phyloP scores from a whole-genome alignment of 2,329 filamentous ascomycete genomes.

The Pyrenophora teres region DNA sequence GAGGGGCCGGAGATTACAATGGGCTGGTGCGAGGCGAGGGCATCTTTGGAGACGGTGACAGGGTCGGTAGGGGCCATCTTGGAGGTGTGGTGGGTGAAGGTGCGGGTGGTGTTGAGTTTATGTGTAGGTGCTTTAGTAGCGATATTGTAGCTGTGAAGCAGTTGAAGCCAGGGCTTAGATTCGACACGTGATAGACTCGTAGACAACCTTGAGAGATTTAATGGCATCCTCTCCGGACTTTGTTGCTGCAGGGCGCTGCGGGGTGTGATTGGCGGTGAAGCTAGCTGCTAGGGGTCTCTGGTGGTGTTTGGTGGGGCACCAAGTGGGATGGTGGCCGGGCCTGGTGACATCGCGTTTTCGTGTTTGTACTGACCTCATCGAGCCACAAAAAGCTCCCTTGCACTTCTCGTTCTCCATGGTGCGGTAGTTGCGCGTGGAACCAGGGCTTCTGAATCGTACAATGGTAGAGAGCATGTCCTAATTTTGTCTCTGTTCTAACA shows the following conservation, averaged over 20 bases:
- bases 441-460: too few relatives aligned
- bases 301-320: constrained; percentile 30
- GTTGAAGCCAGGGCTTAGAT: too few relatives aligned
- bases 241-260: constrained; percentile 10
- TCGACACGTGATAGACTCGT: constrained; percentile 10
- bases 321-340: constrained; percentile 26
- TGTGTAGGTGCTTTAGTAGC: constrained; percentile 2
- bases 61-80: constrained; percentile 33
- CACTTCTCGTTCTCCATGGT: constrained; percentile 6
- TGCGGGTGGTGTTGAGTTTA: constrained; percentile 1
- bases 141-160: background rate
- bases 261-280: constrained; percentile 42
- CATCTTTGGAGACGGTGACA: constrained; percentile 21
- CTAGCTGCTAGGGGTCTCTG: background rate
- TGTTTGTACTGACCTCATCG: constrained; percentile 36
- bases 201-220: constrained; percentile 24
- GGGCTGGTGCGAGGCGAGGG: constrained; percentile 49
- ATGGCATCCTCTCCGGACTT: constrained; percentile 25
- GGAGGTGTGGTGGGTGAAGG: constrained; percentile 16
- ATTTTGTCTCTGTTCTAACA: constrained; percentile 13
- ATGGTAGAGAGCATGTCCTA: too few relatives aligned
- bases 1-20: constrained; percentile 81
- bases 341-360: constrained; percentile 39
- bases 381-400: constrained; percentile 11
- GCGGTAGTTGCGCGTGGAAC: background rate